Base-by-base conservation (phyloP, 805 yeast genomes). In the Lachancea kluyveri region DNA sequence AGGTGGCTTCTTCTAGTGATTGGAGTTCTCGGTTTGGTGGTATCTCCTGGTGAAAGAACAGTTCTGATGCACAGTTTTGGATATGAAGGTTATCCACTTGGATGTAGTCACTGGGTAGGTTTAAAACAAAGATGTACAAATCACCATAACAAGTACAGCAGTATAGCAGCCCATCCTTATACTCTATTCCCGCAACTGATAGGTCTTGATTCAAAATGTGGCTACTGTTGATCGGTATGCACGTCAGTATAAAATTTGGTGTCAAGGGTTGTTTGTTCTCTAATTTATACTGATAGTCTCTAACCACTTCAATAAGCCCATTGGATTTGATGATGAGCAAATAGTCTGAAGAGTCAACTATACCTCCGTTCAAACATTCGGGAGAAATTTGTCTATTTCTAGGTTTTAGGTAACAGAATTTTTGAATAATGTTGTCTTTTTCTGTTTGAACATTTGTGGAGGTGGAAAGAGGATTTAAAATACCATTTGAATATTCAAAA, bases 241-340 rank as follows among this genome's bases (percentile, higher is more conserved):
- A 51, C 27, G 41, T 35, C 8, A 54, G 31, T 12, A 46, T 26
- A 33, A 27, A 49, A 3, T 36, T 23, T 9, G 57, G 45, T n/a
- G 31, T 27, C 24, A 53, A 19, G 1, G 40, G 16, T 4, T 34
- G 5, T 1, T 26, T 28, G 16, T 38, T 32, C 6, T 30, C 21
- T 4, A 45, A 6, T 29, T 46, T 46, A 18, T 37, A 41, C 17
- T 40, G 39, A 26, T 42, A 51, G 34, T 53, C 52, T 20, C 32
- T 35, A 4, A 50, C 35, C n/a, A 54, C 37, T 28, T 52, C 58
- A 12, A 54, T 46, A 13, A 46, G 31, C 4, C 60, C 58, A 40
- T 46, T 47, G 8, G 49, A 43, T 32, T 46, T 52, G 1, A 48
- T 53, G n/a, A 53, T 22, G 9, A 54, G 19, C 43, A 54, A 31